phyloP scores from a whole-genome alignment of 2,329 filamentous ascomycete species.

The Diaporthe vexans region DNA sequence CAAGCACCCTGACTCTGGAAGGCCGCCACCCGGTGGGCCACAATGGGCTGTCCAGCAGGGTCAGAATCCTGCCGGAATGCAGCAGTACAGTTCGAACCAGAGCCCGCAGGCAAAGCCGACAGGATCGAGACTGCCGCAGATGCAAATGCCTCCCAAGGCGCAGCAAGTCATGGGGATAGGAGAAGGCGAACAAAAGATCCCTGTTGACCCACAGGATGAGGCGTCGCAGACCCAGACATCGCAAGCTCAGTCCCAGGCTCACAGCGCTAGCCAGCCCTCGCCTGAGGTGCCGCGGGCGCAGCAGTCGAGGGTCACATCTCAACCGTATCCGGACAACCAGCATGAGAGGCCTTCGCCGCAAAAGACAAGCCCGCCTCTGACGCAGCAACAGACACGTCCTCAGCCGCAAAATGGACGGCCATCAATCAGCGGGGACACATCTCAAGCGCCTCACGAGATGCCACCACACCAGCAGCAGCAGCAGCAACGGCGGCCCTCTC shows the following conservation, averaged over 20 bases:
- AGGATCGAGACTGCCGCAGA: slow-evolving; percentile 36
- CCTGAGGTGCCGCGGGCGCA: slow-evolving; percentile 23
- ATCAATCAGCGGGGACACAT: slow-evolving; percentile 32
- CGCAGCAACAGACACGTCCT: slow-evolving; percentile 40
- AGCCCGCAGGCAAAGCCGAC: slow-evolving; percentile 2
- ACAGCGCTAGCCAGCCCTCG: slow-evolving; percentile 23
- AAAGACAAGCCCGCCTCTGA: slow-evolving; percentile 32
- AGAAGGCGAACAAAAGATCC: slow-evolving; percentile 38
- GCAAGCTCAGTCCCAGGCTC: slow-evolving; percentile 25
- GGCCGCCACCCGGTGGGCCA: slow-evolving; percentile 47
- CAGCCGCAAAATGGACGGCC: slow-evolving; percentile 36
- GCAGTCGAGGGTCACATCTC: slow-evolving; percentile 28
- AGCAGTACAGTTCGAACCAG: slow-evolving; percentile 22
- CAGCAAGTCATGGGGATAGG: slow-evolving; percentile 40
- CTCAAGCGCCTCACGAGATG: slow-evolving; percentile 18
- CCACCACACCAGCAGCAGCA: slow-evolving; percentile 40
- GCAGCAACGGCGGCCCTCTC: slow-evolving; percentile 39
- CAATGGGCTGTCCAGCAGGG: slow-evolving; percentile 39
- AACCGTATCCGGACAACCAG: slow-evolving; percentile 42
- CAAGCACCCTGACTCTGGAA: slow-evolving; percentile 45
- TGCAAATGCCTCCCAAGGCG: slow-evolving; percentile 39
- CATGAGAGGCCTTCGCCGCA: slow-evolving; percentile 42
- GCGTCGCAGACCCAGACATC: slow-evolving; percentile 28
- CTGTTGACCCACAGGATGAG: slow-evolving; percentile 36
- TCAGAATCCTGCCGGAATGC: slow-evolving; percentile 10